Percentiles rank a stretch among this genome's conserved stretches.
phyloP scores from a whole-genome alignment of 768 basidiomycete species.

The Leccinum broughii region DNA sequence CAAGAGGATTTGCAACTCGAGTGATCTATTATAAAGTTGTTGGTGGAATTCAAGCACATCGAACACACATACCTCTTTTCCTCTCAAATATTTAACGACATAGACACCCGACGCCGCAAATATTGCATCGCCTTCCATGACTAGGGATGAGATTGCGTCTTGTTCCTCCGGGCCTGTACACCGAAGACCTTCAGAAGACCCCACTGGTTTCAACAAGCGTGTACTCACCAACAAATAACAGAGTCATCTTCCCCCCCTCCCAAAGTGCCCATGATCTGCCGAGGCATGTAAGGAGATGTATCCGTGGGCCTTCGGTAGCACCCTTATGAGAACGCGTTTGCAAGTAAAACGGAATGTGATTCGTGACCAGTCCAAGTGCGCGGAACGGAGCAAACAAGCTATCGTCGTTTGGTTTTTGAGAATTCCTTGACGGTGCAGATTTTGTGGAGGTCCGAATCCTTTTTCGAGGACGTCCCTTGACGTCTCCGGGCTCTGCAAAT shows the following conservation, averaged over 20 bases:
- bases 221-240: slow-evolving; percentile 88
- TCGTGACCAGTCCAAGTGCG: slow-evolving; percentile 92
- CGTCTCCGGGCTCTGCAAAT: slow-evolving; percentile 14
- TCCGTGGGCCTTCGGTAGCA: slow-evolving; percentile 76
- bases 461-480: slow-evolving; percentile 27
- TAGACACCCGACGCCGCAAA: slow-evolving; percentile 74
- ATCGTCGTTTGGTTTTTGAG: slow-evolving; percentile 14
- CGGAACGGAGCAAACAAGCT: slow-evolving; percentile 89
- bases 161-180: slow-evolving; percentile 76
- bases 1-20: slow-evolving; percentile 65
- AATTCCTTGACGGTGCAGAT: slow-evolving; percentile 1
- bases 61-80: slow-evolving; percentile 69
- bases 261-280: slow-evolving; percentile 93
- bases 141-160: slow-evolving; percentile 70
- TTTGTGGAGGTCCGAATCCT: slow-evolving; percentile 18
- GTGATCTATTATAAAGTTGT: slow-evolving; percentile 39
- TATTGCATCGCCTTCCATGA: slow-evolving; percentile 82
- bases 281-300: slow-evolving; percentile 84
- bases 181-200: slow-evolving; percentile 5
- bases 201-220: background rate
- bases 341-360: slow-evolving; percentile 84
- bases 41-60: slow-evolving; percentile 1
- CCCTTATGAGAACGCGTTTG: slow-evolving; percentile 86
- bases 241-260: slow-evolving; percentile 91
- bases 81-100: slow-evolving; percentile 79